Conservation (phyloP, 306 rosid species). For the Prosopis cineraria region DNA sequence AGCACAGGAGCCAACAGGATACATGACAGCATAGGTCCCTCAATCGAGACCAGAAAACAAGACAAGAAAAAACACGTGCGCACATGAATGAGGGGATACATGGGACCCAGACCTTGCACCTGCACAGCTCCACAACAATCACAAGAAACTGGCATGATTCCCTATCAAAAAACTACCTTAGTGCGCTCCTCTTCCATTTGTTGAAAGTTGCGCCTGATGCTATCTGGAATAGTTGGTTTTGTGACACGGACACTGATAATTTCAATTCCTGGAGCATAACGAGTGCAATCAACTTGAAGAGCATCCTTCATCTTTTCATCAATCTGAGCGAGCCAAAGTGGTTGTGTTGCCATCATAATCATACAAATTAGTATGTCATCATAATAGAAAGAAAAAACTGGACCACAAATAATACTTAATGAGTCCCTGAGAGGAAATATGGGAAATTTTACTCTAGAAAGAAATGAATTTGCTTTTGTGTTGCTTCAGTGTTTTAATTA, state of each 20-base stretch:
- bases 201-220: constrained; percentile 73
- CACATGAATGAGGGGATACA: too few species aligned
- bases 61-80: neutral
- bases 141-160: constrained; percentile 25
- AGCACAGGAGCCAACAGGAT: neutral
- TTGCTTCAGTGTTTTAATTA: too few species aligned
- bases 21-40: neutral
- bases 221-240: constrained; percentile 83
- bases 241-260: constrained; percentile 85
- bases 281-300: constrained; percentile 90
- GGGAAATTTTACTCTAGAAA: too few species aligned
- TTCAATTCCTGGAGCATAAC: constrained; percentile 94
- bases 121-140: neutral
- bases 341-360: constrained; percentile 9
- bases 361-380: neutral
- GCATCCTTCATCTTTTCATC: constrained; percentile 97
- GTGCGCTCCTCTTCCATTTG: constrained; percentile 98
- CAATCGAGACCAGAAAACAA: neutral
- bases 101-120: constrained; percentile 5
- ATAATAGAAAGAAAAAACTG: constrained; percentile 10
- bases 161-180: constrained; percentile 54
- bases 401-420: constrained; percentile 10
- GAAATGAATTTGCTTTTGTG: too few species aligned
- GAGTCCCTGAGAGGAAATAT: neutral
- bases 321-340: constrained; percentile 57